These are phyloP conservation scores for Moringa oleifera DNA, from an alignment of 345 rosid genomes.

Conservation along the genomic window DNA sequence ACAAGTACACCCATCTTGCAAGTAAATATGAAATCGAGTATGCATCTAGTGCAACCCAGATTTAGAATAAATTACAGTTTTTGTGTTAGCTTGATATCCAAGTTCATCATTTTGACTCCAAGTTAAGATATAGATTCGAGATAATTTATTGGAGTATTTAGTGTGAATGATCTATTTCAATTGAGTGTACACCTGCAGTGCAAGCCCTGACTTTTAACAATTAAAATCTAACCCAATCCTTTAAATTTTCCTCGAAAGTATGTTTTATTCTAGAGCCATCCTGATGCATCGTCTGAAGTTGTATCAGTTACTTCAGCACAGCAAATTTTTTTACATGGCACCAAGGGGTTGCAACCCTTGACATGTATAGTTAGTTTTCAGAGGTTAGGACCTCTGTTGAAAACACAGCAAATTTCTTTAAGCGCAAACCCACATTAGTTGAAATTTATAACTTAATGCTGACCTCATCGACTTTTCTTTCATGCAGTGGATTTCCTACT, in stretches of 20 bases:
- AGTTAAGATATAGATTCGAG: not conserved
- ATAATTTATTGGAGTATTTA: not conserved
- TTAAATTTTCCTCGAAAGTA: not conserved
- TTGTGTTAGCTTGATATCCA: not conserved
- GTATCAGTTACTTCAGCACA: too few species aligned
- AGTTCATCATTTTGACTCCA: not conserved
- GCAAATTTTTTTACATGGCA: too few species aligned
- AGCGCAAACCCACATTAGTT: not conserved
- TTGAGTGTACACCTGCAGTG: not conserved
- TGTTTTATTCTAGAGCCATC: not conserved
- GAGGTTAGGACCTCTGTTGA: too few species aligned
- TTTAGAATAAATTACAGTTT: not conserved
- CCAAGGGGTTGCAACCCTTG: too few species aligned
- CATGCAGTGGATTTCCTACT: conserved; percentile 73
- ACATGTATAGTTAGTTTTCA: too few species aligned
- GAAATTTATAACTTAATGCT: too few species aligned
- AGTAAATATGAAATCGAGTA: conserved; percentile 81
- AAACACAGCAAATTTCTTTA: not conserved
- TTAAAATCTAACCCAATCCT: not conserved
- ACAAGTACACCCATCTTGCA: conserved; percentile 59
- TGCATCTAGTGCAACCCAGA: conserved; percentile 19
- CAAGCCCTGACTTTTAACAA: not conserved
- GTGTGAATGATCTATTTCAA: not conserved
- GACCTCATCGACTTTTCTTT: not conserved
- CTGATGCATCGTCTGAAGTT: not conserved